These are phyloP conservation scores for Saccharum officinarum DNA, from an alignment of 176 grass and related monocot species.

Conservation along the genomic window DNA sequence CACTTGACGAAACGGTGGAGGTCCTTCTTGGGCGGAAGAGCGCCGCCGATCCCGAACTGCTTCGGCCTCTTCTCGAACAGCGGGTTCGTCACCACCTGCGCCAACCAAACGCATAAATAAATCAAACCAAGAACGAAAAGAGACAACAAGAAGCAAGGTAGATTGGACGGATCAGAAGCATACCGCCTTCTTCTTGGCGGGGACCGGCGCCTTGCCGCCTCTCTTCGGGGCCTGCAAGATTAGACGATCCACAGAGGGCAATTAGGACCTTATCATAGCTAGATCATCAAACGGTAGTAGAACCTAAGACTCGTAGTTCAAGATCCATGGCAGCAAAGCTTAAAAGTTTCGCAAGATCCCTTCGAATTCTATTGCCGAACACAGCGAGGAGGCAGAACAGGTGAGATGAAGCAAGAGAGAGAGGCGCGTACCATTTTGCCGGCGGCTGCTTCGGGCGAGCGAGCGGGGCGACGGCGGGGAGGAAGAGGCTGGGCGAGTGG, in stretches of 20 bases:
- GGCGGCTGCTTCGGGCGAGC: not conserved
- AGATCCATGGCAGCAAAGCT: not conserved
- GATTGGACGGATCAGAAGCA: not conserved
- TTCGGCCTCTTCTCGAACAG: conserved; percentile 93
- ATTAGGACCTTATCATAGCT: not conserved
- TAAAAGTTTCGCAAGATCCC: not conserved
- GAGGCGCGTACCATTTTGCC: conserved; percentile 31
- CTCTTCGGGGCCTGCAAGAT: conserved; percentile 71
- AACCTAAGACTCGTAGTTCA: not conserved
- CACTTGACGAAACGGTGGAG: conserved; percentile 87
- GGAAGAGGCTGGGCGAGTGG: not conserved
- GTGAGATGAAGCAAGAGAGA: not conserved
- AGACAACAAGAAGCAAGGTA: not conserved
- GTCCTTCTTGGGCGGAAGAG: conserved; percentile 84
- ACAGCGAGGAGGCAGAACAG: not conserved
- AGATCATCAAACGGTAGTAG: not conserved
- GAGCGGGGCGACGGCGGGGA: not conserved
- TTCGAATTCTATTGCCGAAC: not conserved
- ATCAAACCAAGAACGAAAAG: not conserved
- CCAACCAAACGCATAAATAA: not conserved
- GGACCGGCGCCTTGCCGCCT: conserved; percentile 49
- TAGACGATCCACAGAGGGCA: no score
- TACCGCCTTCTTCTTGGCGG: conserved; percentile 70
- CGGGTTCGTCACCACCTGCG: conserved; percentile 74
- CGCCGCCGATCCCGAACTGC: conserved; percentile 86